These are phyloP conservation scores for Hemileia vastatrix DNA, from an alignment of 1,284 basidiomycete species.

Conservation along the genomic window DNA sequence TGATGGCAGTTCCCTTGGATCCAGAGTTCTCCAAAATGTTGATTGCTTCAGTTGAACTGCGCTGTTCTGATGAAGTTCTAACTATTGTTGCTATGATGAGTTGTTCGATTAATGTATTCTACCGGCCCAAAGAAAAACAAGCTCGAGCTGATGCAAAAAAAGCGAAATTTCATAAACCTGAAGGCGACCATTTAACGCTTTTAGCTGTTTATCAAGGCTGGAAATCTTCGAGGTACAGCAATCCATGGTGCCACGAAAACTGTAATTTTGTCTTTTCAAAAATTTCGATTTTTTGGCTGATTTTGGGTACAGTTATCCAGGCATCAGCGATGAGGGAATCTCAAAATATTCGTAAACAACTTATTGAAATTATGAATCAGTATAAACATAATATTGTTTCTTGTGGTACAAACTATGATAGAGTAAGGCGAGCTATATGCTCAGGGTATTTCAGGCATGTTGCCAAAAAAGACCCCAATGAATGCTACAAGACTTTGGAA, in stretches of 20 bases:
- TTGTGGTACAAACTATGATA: constrained; percentile 82
- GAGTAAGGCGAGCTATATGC: constrained; percentile 85
- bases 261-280: too few relatives aligned
- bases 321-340: constrained; percentile 89
- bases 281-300: too few relatives aligned
- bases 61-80: constrained; percentile 91
- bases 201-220: constrained; percentile 96
- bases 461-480: constrained; percentile 87
- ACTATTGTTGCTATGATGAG: constrained; percentile 95
- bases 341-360: constrained; percentile 91
- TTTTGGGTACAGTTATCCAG: too few relatives aligned
- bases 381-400: constrained; percentile 94
- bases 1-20: constrained; percentile 98
- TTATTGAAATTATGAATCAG: constrained; percentile 97
- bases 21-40: constrained; percentile 93
- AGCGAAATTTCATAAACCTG: constrained; percentile 93
- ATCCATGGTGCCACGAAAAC: too few relatives aligned
- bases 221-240: constrained; percentile 86
- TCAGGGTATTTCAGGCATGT: constrained; percentile 93
- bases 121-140: constrained; percentile 96
- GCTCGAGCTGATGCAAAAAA: constrained; percentile 97
- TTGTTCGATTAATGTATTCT: constrained; percentile 93
- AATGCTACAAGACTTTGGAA: constrained; percentile 85
- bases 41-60: constrained; percentile 86
- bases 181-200: constrained; percentile 90